phyloP scores from a whole-genome alignment of 768 basidiomycete genomes.

The Stropharia rugosoannulata region DNA sequence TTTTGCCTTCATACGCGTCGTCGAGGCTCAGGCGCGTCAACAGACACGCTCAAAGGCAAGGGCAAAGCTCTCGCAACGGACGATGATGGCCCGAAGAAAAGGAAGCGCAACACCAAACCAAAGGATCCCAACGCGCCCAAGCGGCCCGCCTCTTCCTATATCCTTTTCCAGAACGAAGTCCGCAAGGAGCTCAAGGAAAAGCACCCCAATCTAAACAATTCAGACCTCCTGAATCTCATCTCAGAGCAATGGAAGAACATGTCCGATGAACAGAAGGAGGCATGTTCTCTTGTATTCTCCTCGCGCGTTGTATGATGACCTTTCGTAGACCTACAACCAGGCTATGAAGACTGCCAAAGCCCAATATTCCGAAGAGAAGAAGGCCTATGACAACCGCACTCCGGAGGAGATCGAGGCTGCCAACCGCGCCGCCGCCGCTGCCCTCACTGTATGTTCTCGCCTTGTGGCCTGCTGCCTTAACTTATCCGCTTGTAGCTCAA shows the following conservation, averaged over 20 bases:
- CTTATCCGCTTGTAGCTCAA: constrained; percentile 23
- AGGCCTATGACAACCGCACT: constrained; percentile 59
- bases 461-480: constrained; percentile 5
- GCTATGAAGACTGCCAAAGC: constrained; percentile 60
- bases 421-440: constrained; percentile 42
- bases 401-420: constrained; percentile 48
- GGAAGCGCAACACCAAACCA: constrained; percentile 64
- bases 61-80: constrained; percentile 48
- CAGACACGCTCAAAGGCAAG: constrained; percentile 40
- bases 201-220: constrained; percentile 64
- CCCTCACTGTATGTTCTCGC: constrained; percentile 27
- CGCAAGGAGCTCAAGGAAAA: constrained; percentile 68
- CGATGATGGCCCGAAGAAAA: constrained; percentile 46
- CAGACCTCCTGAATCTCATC: constrained; percentile 72
- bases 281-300: constrained; percentile 36
- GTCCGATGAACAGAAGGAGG: constrained; percentile 69
- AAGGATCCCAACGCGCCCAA: constrained; percentile 94
- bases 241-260: constrained; percentile 74
- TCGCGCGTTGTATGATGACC: constrained; percentile 3
- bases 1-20: constrained; percentile 17
- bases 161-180: constrained; percentile 92
- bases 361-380: constrained; percentile 62
- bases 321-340: constrained; percentile 50
- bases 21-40: constrained; percentile 15
- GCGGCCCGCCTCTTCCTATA: constrained; percentile 88